Percentiles rank a stretch among this genome's conserved stretches.
Evolutionary conservation across 225 moss, liverwort and hornwort genomes (phyloP).

Genomic region (Marchantia polymorpha): DNA sequence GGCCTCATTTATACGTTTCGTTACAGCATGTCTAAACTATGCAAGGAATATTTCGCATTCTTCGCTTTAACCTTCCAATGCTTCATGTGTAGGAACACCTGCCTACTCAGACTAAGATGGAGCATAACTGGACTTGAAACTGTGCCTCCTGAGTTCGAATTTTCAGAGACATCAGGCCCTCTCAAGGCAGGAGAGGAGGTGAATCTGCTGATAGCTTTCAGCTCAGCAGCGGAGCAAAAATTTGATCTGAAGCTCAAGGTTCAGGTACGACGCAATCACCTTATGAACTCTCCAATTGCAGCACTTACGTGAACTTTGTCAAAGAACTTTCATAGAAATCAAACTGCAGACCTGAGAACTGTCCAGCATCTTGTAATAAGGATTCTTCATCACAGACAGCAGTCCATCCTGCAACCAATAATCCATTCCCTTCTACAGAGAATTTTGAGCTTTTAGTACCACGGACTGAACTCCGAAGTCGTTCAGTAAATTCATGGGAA

Average conservation of each 20-base stretch:
- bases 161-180: conserved; percentile 40
- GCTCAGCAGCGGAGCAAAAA: conserved; percentile 49
- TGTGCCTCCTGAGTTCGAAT: conserved; percentile 20
- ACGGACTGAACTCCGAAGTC: no score
- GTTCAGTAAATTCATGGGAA: no score
- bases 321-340: neutral
- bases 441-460: no score
- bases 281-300: neutral
- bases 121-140: conserved; percentile 32
- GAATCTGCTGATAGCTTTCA: conserved; percentile 39
- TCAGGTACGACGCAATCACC: conserved; percentile 37
- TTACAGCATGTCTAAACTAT: neutral
- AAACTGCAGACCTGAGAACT: no score
- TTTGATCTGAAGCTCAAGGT: conserved; percentile 47
- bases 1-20: no score
- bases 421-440: no score
- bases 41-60: neutral
- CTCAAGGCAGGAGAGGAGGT: conserved; percentile 45
- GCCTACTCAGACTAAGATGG: conserved; percentile 39
- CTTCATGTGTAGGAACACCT: conserved; percentile 31
- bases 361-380: neutral
- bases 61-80: neutral
- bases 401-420: no score
- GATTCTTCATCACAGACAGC: neutral
- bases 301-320: neutral